Evolutionary conservation across 2,329 filamentous ascomycete species (phyloP), one percentile per base, ranked within the genome.

Genomic region (Zasmidium cellare): DNA sequence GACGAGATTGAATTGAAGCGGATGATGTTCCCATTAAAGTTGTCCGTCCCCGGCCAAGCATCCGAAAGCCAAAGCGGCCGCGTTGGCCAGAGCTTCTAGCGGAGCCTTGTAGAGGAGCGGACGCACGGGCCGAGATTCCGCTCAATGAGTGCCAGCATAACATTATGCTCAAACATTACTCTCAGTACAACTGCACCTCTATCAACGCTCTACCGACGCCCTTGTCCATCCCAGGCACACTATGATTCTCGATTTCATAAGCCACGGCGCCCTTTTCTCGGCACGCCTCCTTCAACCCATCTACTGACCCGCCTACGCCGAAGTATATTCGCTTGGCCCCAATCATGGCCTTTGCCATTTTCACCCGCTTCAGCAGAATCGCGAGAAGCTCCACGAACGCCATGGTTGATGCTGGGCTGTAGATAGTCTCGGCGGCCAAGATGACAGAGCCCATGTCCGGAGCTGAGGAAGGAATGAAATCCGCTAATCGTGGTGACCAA

Each of bases 241-340:
- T 72, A 55, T 72, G 69, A 60, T 80, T 80, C 53, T 80, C 79
- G 51, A 80, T 73, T 65, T 82, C 79, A 56, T 74, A 75, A 14
- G 75, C 79, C 24, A 81, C 77, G 20, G 75, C 76, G 3, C 77
- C 76, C 25, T 67, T 68, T 46, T 71, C 71, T 22, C 72, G 68
- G 63, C 76, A 79, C 51, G 75, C 76, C 49, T 75, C 72, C 57
- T 79, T 75, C 65, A 94, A 91, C 63, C 90, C 89, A 71, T 91
- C 88, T 20, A 94, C 81, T 19, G 89, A 92, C 0, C 90, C 90
- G 0, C 90, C 90, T 3, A 94, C 90, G 2, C 90, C 90, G 74
- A 94, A 94, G 74, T 94, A 94, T 11, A 92, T 80, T 63, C 85
- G 84, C 77, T 94, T 94, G 1, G 90, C 90, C 2, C 84, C 90